Base-by-base conservation (phyloP, 1,284 basidiomycete species). In the Tilletia walkeri region DNA sequence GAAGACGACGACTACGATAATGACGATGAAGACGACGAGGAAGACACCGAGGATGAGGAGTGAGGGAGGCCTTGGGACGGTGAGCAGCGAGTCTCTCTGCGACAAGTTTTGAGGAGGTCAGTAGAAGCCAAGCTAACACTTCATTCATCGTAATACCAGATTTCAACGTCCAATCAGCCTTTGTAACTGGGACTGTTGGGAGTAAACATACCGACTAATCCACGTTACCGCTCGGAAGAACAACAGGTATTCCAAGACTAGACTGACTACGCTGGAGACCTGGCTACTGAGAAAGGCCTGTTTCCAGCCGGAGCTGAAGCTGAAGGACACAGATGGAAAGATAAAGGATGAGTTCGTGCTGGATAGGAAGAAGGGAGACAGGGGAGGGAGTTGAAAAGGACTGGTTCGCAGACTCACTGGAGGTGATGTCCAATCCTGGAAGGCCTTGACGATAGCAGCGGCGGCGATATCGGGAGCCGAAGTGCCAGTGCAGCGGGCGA, bases 381-480 rank as follows among this genome's bases (percentile, higher is more conserved):
- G 41, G 14, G 14, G 41, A 45, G 14, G 14, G 41, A 45, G 14
- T 45, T 14, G 9, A 45, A 45, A 45, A 30, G 24, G 24, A 30
- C 24, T 30, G 24, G 24, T 45, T 7, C 41, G 14, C 41, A 45
- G 9, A 45, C 41, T 45, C 41, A 45, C 41, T 84, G 6, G 88
- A 89, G 72, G 90, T 84, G 69, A 90, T 87, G 78, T 91, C 88
- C 63, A 73, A 65, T 81, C 79, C 38, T 73, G 76, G 68, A 68
- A 80, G 12, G 78, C 79, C 20, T 72, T 69, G 75, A 85, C 70
- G n/a, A 69, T 54, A 49, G 70, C 85, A 56, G 83, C 77, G 70
- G 86, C 78, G 69, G 85, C 85, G 74, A 86, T 84, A 14, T 83
- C 74, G 41, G 75, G 47, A n/a, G 73, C 75, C 1, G 83, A 80